Base-by-base conservation (phyloP, 257 asterid species). In the Leptodermis oblonga region DNA sequence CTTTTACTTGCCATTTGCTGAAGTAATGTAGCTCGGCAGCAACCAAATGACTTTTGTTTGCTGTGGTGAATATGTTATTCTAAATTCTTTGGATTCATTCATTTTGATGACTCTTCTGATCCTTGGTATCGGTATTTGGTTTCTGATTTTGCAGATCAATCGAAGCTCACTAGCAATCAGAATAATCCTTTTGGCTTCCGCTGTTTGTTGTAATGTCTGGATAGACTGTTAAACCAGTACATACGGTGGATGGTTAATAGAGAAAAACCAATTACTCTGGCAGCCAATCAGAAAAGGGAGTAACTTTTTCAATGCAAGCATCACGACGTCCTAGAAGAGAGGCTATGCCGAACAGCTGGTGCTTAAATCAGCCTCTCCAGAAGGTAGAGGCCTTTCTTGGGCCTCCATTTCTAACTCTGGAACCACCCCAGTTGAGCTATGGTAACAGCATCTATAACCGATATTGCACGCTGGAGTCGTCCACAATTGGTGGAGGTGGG, bases 401-500 rank as follows among this genome's bases (percentile, higher is more conserved):
- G 67, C 85, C 86, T 52, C 82, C 42, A 37, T 76, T 79, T 62
- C 89, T 77, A 61, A 70, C 82, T 70, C 70, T 81, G 49, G 89
- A 82, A 63, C 77, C 73, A 63, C 77, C 73, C 37, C 81, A 65
- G 23, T 71, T 73, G 62, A 62, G 71, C 71, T 78, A 52, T 84
- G 79, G 69, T 58, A 69, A 42, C 66, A 25, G 72, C 42, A 72
- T 62, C 65, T 63, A 75, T 53, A 83, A 75, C 51, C 80, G 68
- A 42, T 86, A 79, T 46, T 80, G 88, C 69, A 87, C 92, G 1
- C 82, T 89, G 14, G 95, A 92, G 79, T 89, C 97, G 6, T 86
- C 96, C 77, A 76, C 89, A 0, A 58, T 84, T 68, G 73, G 66
- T 13, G 59, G 59, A 8, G 59, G 59, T 1, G 75, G 66, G 33